Base-by-base conservation (phyloP, 2,329 filamentous ascomycete genomes). In the Calonectria multiphialidica region DNA sequence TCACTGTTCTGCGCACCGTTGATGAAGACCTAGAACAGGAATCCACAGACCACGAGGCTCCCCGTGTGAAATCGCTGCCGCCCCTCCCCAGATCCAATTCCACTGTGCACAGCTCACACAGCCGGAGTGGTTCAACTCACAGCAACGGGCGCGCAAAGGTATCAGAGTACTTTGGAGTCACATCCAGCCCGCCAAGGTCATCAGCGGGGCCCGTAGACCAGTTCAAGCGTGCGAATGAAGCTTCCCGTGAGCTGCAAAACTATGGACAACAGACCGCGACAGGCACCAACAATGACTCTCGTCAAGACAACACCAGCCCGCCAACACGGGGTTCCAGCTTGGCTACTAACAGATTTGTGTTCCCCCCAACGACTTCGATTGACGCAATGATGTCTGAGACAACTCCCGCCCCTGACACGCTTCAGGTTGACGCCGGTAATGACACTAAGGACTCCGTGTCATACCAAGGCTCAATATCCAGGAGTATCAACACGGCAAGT, bases 1-100 rank as follows among this genome's bases (percentile, higher is more conserved):
- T 84, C 15, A 84, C 83, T 0, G 82, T 84, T 15, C 73, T 84
- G 42, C 80, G 81, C 15, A 80, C 81, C 1, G 77, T 82, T 18
- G 74, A 76, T 0, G 80, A 83, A 66, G 76, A 72, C 55, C 67
- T 71, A 12, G 76, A 81, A 35, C 53, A 57, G 30, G 53, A 57
- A 37, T 35, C 15, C 6, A 37, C 53, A 37, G 53, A 57, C 7
- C 33, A 33, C 12, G 30, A 57, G 12, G 21, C 53, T 25, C 10
- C 10, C 0, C 53, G 53, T 10, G 53, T 57, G 15, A 57, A 57
- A 15, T 57, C 53, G 7, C 21, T 57, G 15, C 53, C 53, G 33
- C 53, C 53, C 3, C 53, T 57, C 8, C 53, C 53, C 2, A n/a
- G 53, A 10, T n/a, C 49, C 49, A 72, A 64, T 47, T 44, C 66